Evolutionary conservation across 805 yeast genomes (phyloP).

Genomic region (Teunomyces aglyptinius): DNA sequence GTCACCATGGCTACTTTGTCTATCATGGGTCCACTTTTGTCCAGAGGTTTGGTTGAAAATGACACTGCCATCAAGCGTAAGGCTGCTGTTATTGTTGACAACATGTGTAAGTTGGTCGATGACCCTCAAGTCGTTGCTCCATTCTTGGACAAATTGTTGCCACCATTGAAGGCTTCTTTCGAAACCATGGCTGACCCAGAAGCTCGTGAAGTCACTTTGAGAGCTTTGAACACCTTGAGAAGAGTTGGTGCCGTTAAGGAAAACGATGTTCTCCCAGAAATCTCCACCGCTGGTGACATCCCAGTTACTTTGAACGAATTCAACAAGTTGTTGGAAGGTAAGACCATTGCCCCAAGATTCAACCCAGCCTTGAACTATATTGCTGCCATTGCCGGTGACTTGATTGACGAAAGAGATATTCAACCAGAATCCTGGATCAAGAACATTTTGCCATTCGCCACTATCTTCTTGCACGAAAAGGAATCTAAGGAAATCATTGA

Average conservation of each 20-base stretch:
- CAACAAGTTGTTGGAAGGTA: slow-evolving; percentile 64
- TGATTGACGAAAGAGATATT: slow-evolving; percentile 93
- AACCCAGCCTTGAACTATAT: slow-evolving; percentile 73
- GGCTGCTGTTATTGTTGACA: slow-evolving; percentile 98
- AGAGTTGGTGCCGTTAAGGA: slow-evolving; percentile 97
- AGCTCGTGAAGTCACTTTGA: slow-evolving; percentile 97
- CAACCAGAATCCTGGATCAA: slow-evolving; percentile 91
- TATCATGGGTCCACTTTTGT: slow-evolving; percentile 97
- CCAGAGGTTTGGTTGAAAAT: slow-evolving; percentile 99
- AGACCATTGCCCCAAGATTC: slow-evolving; percentile 75
- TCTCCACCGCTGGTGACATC: slow-evolving; percentile 98
- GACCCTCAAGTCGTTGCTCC: slow-evolving; percentile 99
- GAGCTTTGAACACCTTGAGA: slow-evolving; percentile 95
- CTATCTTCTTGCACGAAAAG: slow-evolving; percentile 91
- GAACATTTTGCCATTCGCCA: slow-evolving; percentile 88
- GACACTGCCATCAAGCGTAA: slow-evolving; percentile 99
- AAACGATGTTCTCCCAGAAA: slow-evolving; percentile 90
- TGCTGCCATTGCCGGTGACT: slow-evolving; percentile 97
- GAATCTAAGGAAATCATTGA: slow-evolving; percentile 88
- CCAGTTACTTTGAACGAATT: slow-evolving; percentile 81
- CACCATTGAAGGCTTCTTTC: slow-evolving; percentile 92
- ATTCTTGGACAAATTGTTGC: slow-evolving; percentile 91
- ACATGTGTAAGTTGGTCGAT: slow-evolving; percentile 99
- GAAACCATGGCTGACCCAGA: slow-evolving; percentile 99
- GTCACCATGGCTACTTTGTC: slow-evolving; percentile 99